Base-by-base conservation (phyloP, 495 filamentous ascomycete species). In the Hypoxylon lienhwacheense region DNA sequence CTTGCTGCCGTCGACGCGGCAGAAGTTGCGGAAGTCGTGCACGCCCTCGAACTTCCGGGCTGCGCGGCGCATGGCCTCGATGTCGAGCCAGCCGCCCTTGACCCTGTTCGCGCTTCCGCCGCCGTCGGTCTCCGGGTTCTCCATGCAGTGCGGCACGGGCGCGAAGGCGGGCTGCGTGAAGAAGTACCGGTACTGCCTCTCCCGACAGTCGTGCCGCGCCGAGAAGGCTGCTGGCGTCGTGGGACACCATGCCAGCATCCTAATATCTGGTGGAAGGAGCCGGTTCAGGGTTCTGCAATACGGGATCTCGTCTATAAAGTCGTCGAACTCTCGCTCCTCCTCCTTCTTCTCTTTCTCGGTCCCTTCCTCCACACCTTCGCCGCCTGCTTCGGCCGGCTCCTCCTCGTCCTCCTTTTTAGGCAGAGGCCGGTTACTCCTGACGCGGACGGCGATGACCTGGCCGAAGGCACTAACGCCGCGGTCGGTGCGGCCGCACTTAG, bases 1-100 rank as follows among this genome's bases (percentile, higher is more conserved):
- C 73, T 96, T 97, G 57, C 74, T 81, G 0, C 83, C 76, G 71
- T 98, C 95, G 28, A 96, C 70, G 66, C 91, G 91, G 77, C 91
- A 97, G 73, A 97, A 92, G 66, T 98, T 98, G 8, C 93, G 83
- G 73, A 97, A 97, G 70, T 98, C 95, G 72, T 97, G 90, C 17
- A 81, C 62, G 7, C 93, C 95, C 57, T 89, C 82, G 53, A 88
- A 90, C 36, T 81, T 69, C 64, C 81, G 83, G 21, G 92, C 92
- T 1, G 88, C 95, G 60, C 81, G 70, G 2, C 82, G 80, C 93
- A 98, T 98, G 11, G 84, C 85, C 5, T 83, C 84, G 35, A 97
- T 90, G 70, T 97, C 85, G 6, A 98, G 64, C 76, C 76, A 75
- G 29, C 78, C 76, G 22, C 67, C 61, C 54, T 73, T 73, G 29